Conservation (phyloP, 345 rosid species). For the Turnera subulata region DNA sequence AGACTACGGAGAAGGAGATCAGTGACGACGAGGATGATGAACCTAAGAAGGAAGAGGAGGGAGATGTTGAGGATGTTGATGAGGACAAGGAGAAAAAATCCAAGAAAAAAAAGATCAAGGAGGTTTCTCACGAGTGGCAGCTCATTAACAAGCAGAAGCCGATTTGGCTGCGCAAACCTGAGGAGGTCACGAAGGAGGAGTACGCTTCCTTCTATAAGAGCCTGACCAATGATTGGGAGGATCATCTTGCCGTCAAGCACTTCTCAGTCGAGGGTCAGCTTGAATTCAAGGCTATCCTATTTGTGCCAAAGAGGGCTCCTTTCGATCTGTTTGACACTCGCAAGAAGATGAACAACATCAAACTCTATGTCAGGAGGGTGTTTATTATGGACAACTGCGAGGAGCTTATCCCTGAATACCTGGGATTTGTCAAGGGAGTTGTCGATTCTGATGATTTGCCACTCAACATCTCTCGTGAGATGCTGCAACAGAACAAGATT, state of each 20-base stretch:
- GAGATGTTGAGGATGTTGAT: conserved; percentile 68
- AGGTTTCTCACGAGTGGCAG: conserved; percentile 84
- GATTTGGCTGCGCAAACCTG: conserved; percentile 88
- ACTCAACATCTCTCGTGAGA: conserved; percentile 89
- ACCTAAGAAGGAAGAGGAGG: conserved; percentile 64
- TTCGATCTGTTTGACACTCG: conserved; percentile 82
- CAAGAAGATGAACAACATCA: conserved; percentile 85
- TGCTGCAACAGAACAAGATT: conserved; percentile 89
- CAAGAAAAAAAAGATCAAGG: conserved; percentile 87
- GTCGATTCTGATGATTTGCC: conserved; percentile 93
- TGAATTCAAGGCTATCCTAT: conserved; percentile 79
- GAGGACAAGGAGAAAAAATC: conserved; percentile 69
- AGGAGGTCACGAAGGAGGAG: conserved; percentile 81
- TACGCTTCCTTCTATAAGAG: conserved; percentile 88
- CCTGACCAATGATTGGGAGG: conserved; percentile 87
- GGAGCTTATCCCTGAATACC: conserved; percentile 78
- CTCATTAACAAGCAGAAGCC: conserved; percentile 89
- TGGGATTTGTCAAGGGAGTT: conserved; percentile 79
- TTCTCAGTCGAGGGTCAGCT: conserved; percentile 95
- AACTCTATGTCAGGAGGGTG: conserved; percentile 78
- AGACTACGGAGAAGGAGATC: conserved; percentile 81
- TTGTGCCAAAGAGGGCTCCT: conserved; percentile 79
- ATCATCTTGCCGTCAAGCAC: conserved; percentile 78
- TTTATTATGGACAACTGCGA: conserved; percentile 96
- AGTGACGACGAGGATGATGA: conserved; percentile 88